phyloP scores from a whole-genome alignment of 805 yeast genomes.

The Ogataea kodamae region DNA sequence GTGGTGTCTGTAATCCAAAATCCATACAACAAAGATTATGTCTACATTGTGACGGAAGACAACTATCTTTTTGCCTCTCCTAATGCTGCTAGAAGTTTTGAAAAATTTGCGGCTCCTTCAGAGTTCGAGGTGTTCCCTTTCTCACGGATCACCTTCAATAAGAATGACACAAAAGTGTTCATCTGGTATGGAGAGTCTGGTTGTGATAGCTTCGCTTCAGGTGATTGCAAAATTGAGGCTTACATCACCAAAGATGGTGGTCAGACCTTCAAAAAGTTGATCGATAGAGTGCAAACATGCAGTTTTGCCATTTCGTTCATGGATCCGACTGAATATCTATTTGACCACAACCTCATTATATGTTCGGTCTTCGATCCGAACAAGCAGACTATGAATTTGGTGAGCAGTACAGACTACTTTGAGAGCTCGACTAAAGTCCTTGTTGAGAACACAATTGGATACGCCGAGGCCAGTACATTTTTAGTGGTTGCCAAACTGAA shows the following conservation, averaged over 20 bases:
- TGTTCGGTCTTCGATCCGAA: conserved; percentile 51
- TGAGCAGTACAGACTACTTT: conserved; percentile 56
- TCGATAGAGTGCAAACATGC: conserved; percentile 56
- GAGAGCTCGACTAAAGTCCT: conserved; percentile 35
- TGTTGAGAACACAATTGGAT: conserved; percentile 65
- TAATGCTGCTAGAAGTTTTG: conserved; percentile 65
- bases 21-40: conserved; percentile 52
- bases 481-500: conserved; percentile 65
- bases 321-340: conserved; percentile 25
- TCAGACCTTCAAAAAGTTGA: conserved; percentile 49
- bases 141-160: conserved; percentile 58
- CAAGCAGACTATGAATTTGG: conserved; percentile 19
- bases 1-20: conserved; percentile 60
- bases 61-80: conserved; percentile 53
- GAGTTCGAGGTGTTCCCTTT: conserved; percentile 37
- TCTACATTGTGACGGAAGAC: conserved; percentile 48
- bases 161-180: conserved; percentile 50
- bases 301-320: conserved; percentile 61
- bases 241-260: conserved; percentile 71
- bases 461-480: conserved; percentile 67
- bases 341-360: conserved; percentile 50
- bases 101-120: conserved; percentile 46
- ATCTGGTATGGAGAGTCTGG: conserved; percentile 66
- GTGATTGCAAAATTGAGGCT: conserved; percentile 54
- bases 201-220: conserved; percentile 44